Evolutionary conservation across 2,329 filamentous ascomycete species (phyloP), one percentile per base, ranked within the genome.

Genomic region (Fusarium sp.): DNA sequence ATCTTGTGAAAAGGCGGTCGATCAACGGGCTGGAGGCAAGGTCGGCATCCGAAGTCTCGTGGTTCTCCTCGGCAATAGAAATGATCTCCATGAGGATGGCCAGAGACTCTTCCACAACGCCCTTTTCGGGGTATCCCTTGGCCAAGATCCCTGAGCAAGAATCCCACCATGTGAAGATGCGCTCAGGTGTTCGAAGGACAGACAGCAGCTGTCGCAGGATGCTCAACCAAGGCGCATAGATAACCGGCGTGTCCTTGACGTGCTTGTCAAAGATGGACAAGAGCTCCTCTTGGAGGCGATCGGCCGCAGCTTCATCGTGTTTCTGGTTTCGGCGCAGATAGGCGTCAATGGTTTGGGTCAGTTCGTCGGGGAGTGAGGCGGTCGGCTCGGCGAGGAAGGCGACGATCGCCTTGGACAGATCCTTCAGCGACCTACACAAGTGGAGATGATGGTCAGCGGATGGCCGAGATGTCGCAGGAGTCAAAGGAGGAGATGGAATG

Each of bases 251-350:
- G 37, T 88, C 87, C 27, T 86, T 86, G 68, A 95, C 89, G 73
- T 90, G 86, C 78, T 89, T 91, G 67, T 92, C 87, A 83, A 92
- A 95, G 64, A 94, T 87, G 27, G 86, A 83, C 45, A 92, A 84
- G 9, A 97, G 87, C 76, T 95, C 93, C 45, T 95, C 93, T 71
- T 95, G 91, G 60, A 95, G 86, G 67, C 92, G 90, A 74, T 94
- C 92, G n/a, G 91, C 88, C 45, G 91, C 87, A 66, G 87, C 84
- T 61, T 94, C 92, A 77, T 95, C 93, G 73, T 90, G 88, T 75
- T 89, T 88, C 66, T 89, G 85, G 80, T 94, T 91, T 77, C 91
- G 92, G 54, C 91, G 88, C 59, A 94, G 86, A 82, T 94, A 96
- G 68, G 85, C 85, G 65, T 91, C 87, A 72, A 95, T 91, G 62